Evolutionary conservation across 495 filamentous ascomycete genomes (phyloP), one percentile per base, ranked within the genome.

Genomic region (Polyplosphaeria fusca): DNA sequence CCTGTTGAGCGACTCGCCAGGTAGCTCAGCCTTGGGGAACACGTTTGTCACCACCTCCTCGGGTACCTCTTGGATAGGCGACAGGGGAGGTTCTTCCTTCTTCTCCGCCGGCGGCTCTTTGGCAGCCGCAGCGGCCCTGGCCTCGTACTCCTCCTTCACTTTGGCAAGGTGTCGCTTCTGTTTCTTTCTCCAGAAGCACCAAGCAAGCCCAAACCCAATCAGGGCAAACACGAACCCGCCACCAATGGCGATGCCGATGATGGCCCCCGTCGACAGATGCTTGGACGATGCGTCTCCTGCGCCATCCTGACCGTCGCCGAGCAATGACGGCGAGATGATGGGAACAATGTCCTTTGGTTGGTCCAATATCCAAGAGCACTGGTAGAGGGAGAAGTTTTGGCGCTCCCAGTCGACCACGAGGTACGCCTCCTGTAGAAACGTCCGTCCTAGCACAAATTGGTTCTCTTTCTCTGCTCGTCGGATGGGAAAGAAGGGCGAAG

Each of bases 351-450:
- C 66, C 41, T 70, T 49, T 18, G 43, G 5, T 5, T 62, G 66
- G 24, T 67, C 72, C 46, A 70, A 68, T 23, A 63, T 53, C 64
- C 70, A 78, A 0, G 56, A 51, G 25, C 28, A 43, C 40, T 76
- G 71, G 0, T 70, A 74, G 7, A 81, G 66, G 47, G 75, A 75
- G 59, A 79, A 79, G 4, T 69, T 72, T 9, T 65, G 60, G 22
- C 71, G 70, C 39, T 80, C 73, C 55, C 76, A 78, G 60, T 80
- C 73, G 0, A 71, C 73, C 0, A 71, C 69, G 19, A 78, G 65
- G 58, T 77, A 81, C 54, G 80, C 74, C 71, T 82, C 81, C 64
- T 84, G 81, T 14, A 83, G 64, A 48, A 84, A 83, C 12, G 73
- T 73, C 23, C 80, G 68, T 3, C 81, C 81, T 2, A 84, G 70